Base-by-base conservation (phyloP, 2,329 filamentous ascomycete genomes). In the Fusarium nelsonii region DNA sequence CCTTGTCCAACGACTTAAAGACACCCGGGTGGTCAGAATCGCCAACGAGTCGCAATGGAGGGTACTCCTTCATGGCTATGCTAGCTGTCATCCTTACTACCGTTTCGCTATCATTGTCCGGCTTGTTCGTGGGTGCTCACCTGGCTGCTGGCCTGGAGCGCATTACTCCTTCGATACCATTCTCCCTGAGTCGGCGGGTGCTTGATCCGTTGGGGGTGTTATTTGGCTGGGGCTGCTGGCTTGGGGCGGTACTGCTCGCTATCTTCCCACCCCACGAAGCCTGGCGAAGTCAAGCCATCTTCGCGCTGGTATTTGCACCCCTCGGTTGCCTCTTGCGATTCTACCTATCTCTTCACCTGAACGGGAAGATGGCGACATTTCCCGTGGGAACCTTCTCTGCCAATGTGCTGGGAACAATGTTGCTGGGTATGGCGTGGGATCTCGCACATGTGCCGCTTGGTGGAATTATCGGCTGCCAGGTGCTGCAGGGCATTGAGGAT, bases 331-430 rank as follows among this genome's bases (percentile, higher is more conserved):
- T 97, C 0, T 76, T 85, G 0, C 87, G 95, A 5, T 97, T 92
- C 81, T 94, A 93, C 76, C 78, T 87, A 2, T 91, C 91, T 1
- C 76, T 92, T 8, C 78, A 82, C 26, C 85, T 97, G n/a, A 97
- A 97, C 73, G 82, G 86, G 0, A 83, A 87, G 20, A 71, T 88
- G 0, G 78, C 88, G 0, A 81, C 85, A 0, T 97, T 97, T 70
- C 95, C 95, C 0, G 78, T 97, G 0, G 95, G 95, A 4, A 98
- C 95, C 0, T 97, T 97, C 73, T 80, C 82, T 0, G 93, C 91
- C 30, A 98, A 98, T 74, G 83, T 97, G 6, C 77, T 91, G 15
- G 95, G 94, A 6, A 94, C 92, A 0, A 85, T 85, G 0, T 79
- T 97, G 16, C 78, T 97, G 50, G 94, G 88, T 15, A 90, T 93